These are phyloP conservation scores for Elasticomyces elasticus DNA, from an alignment of 495 filamentous ascomycete species.

Conservation along the genomic window DNA sequence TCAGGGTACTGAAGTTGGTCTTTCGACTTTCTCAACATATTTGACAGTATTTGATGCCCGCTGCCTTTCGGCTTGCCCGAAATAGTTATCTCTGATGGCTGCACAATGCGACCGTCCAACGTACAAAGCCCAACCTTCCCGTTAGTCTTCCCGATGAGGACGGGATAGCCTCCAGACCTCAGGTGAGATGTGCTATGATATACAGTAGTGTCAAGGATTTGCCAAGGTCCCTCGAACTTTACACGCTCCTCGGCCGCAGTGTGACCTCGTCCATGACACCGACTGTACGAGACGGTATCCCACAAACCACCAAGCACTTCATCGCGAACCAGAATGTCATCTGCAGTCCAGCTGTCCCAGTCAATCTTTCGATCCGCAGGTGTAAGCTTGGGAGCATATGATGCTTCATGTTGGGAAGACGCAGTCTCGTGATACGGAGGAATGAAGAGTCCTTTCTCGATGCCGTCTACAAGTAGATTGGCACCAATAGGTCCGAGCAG, in stretches of 20 bases:
- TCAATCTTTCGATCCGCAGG: slow-evolving; percentile 45
- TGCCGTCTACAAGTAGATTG: slow-evolving; percentile 24
- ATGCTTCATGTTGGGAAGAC: not conserved
- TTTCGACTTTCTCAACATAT: not conserved
- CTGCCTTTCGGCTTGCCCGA: slow-evolving; percentile 1
- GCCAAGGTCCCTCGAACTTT: slow-evolving; percentile 16
- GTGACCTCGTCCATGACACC: not conserved
- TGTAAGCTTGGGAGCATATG: slow-evolving; percentile 44
- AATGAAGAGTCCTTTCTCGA: slow-evolving; percentile 49
- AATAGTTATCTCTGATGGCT: slow-evolving; percentile 1
- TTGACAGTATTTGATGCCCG: not conserved
- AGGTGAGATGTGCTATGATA: not conserved
- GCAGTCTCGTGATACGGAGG: slow-evolving; percentile 40
- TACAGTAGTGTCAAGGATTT: not conserved
- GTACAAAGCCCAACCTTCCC: not conserved
- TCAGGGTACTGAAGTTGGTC: not conserved
- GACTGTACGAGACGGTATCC: slow-evolving; percentile 29
- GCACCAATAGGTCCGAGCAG: slow-evolving; percentile 35
- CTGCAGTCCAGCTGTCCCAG: slow-evolving; percentile 41
- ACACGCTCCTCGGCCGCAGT: slow-evolving; percentile 5
- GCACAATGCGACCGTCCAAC: not conserved
- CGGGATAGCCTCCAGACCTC: not conserved
- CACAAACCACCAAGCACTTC: slow-evolving; percentile 47
- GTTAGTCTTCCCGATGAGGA: not conserved
- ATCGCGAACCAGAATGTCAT: slow-evolving; percentile 40